These are phyloP conservation scores for Cruciata laevipes DNA, from an alignment of 257 asterid genomes.

Conservation along the genomic window DNA sequence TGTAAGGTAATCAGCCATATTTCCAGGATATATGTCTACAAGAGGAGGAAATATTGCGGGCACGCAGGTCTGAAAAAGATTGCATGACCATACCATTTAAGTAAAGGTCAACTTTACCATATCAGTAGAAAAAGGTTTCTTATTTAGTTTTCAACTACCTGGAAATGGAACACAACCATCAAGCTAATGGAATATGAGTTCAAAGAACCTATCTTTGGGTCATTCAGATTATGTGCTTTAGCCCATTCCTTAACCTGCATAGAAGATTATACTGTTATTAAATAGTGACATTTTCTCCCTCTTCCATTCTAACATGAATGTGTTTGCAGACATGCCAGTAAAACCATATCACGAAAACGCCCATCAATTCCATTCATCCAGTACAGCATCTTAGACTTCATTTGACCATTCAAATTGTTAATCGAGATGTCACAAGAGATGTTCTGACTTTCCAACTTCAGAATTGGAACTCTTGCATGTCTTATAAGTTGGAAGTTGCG, in stretches of 20 bases:
- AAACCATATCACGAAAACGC: slow-evolving; percentile 77
- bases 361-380: slow-evolving; percentile 85
- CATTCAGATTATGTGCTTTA: slow-evolving; percentile 63
- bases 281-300: slow-evolving; percentile 2
- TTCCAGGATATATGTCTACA: slow-evolving; percentile 78
- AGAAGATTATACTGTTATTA: slow-evolving; percentile 21
- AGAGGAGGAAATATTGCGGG: slow-evolving; percentile 92
- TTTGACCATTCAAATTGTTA: slow-evolving; percentile 78
- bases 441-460: slow-evolving; percentile 52
- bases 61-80: slow-evolving; percentile 63
- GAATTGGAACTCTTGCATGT: slow-evolving; percentile 80
- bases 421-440: slow-evolving; percentile 87
- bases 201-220: slow-evolving; percentile 70
- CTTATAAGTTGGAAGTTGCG: slow-evolving; percentile 47
- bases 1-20: slow-evolving; percentile 67
- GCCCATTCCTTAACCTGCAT: slow-evolving; percentile 99
- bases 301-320: slow-evolving; percentile 7
- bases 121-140: not conserved
- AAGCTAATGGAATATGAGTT: slow-evolving; percentile 80
- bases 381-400: slow-evolving; percentile 80
- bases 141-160: slow-evolving; percentile 38
- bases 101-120: slow-evolving; percentile 1
- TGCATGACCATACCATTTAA: slow-evolving; percentile 12
- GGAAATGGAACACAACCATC: slow-evolving; percentile 87
- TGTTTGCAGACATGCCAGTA: slow-evolving; percentile 55